Evolutionary conservation across 495 filamentous ascomycete genomes (phyloP).

Genomic region (Xylaria venustula): DNA sequence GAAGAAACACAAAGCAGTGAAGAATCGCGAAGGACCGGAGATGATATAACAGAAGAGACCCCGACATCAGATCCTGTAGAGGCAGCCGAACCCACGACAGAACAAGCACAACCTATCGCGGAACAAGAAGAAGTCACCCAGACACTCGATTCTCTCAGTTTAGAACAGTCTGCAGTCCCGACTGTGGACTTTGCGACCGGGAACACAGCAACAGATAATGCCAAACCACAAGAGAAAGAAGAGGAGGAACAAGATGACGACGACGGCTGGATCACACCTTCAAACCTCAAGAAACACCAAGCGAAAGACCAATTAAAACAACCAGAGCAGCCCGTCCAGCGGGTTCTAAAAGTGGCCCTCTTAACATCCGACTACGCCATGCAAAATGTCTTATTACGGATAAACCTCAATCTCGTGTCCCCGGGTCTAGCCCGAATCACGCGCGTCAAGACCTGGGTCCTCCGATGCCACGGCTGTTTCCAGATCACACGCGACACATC

Average conservation of each 20-base stretch:
- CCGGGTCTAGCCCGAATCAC: constrained; percentile 71
- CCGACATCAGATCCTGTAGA: constrained; percentile 2
- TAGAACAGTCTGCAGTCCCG: constrained; percentile 21
- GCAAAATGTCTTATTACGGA: constrained; percentile 91
- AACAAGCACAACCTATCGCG: constrained; percentile 16
- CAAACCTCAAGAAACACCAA: constrained; percentile 84
- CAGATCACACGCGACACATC: constrained; percentile 76
- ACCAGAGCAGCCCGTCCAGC: constrained; percentile 48
- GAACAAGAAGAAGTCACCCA: constrained; percentile 24
- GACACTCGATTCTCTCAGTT: constrained; percentile 21
- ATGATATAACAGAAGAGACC: constrained; percentile 6
- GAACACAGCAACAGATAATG: constrained; percentile 4
- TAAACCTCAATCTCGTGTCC: constrained; percentile 90
- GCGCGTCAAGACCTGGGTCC: constrained; percentile 78
- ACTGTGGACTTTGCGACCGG: constrained; percentile 14
- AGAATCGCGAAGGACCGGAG: not conserved
- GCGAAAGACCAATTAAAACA: constrained; percentile 50
- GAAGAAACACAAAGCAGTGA: not conserved
- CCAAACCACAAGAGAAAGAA: constrained; percentile 33
- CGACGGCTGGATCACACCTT: constrained; percentile 93
- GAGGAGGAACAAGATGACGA: constrained; percentile 57
- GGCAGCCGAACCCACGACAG: not conserved
- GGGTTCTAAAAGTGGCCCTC: constrained; percentile 75
- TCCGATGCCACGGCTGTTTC: constrained; percentile 96
- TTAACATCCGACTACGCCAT: constrained; percentile 95